Evolutionary conservation across 2,329 filamentous ascomycete genomes (phyloP).

Genomic region (Neofusicoccum kwambonambiense): DNA sequence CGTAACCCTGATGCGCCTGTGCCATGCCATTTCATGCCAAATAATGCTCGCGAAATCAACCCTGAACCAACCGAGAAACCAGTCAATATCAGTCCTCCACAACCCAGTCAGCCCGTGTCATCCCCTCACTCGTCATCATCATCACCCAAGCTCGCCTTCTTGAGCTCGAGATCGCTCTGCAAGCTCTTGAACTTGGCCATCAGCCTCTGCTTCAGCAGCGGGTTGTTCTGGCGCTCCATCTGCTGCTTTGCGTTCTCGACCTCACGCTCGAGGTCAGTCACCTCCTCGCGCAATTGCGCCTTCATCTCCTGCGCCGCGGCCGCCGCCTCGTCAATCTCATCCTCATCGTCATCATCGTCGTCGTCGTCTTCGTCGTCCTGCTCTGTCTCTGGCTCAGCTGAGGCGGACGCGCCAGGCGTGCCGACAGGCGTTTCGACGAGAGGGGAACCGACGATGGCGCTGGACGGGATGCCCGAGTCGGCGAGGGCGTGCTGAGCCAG

Average conservation of each 20-base stretch:
- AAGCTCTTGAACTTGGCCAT: conserved; percentile 50
- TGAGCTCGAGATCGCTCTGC: conserved; percentile 55
- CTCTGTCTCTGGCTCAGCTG: conserved; percentile 22
- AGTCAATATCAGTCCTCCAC: too few relatives aligned
- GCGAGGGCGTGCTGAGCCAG: conserved; percentile 38
- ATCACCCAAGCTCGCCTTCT: conserved; percentile 40
- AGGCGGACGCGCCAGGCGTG: conserved; percentile 24
- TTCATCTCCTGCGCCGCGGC: conserved; percentile 48
- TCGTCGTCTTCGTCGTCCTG: conserved; percentile 37
- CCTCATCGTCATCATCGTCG: conserved; percentile 46
- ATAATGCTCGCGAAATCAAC: too few relatives aligned
- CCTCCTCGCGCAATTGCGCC: conserved; percentile 52
- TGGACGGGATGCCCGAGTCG: conserved; percentile 20
- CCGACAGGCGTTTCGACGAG: conserved; percentile 29
- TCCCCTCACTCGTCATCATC: conserved; percentile 9
- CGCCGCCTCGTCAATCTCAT: conserved; percentile 52
- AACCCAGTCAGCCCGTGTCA: not conserved
- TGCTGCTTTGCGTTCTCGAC: conserved; percentile 45
- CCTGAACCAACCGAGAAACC: too few relatives aligned
- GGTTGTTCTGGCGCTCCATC: conserved; percentile 46
- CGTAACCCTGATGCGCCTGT: too few relatives aligned
- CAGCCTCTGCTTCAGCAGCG: conserved; percentile 50
- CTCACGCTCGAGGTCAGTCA: conserved; percentile 54
- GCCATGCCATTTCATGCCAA: too few relatives aligned
- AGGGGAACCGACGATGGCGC: conserved; percentile 19